Percentiles rank a stretch among this genome's conserved stretches.
Conservation (phyloP, 1,284 basidiomycete species). For the Cryptococcus sp. region DNA sequence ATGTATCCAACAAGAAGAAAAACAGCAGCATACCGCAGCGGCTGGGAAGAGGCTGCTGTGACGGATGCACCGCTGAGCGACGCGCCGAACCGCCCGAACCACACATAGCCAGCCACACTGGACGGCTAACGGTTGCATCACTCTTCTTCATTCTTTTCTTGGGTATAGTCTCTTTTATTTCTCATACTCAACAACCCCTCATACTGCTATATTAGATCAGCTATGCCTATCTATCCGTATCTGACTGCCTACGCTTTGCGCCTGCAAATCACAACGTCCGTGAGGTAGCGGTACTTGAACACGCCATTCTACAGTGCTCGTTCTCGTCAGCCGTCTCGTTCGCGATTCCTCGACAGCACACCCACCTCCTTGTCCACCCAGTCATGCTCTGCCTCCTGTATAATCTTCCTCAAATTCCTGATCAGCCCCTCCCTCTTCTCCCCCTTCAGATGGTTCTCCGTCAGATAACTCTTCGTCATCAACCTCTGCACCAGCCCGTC, state of each 20-base stretch:
- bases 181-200: too few relatives aligned
- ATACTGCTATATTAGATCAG: too few relatives aligned
- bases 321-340: not conserved
- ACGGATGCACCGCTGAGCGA: too few relatives aligned
- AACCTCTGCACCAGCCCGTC: slow-evolving; percentile 10
- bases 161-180: too few relatives aligned
- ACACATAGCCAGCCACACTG: too few relatives aligned
- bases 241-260: slow-evolving; percentile 12
- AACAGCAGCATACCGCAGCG: too few relatives aligned
- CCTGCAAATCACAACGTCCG: slow-evolving; percentile 37
- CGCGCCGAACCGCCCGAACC: too few relatives aligned
- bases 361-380: slow-evolving; percentile 43
- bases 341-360: not conserved
- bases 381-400: slow-evolving; percentile 29
- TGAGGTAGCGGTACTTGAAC: slow-evolving; percentile 37
- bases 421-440: slow-evolving; percentile 28
- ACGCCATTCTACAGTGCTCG: slow-evolving; percentile 28
- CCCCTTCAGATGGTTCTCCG: slow-evolving; percentile 33
- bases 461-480: slow-evolving; percentile 30
- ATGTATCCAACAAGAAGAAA: too few relatives aligned
- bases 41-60: too few relatives aligned
- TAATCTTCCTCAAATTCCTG: slow-evolving; percentile 22
- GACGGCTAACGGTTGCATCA: too few relatives aligned
- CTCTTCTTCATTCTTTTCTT: too few relatives aligned
- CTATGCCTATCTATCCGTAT: too few relatives aligned